Evolutionary conservation across 257 asterid species (phyloP).

Genomic region (Salvia rosmarinus): DNA sequence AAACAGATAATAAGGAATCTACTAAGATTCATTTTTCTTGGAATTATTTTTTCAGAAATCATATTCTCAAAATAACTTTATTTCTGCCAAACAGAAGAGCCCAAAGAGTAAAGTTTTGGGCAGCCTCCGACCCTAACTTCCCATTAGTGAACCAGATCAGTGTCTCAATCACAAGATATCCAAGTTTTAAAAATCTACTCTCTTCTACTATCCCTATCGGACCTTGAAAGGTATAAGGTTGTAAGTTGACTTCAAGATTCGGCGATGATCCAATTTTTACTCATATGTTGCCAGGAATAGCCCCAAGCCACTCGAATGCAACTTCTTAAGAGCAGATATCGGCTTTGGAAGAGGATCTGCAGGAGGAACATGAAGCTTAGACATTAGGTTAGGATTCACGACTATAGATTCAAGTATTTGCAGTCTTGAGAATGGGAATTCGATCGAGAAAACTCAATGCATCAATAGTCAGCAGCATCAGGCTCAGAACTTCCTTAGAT

Average conservation of each 20-base stretch:
- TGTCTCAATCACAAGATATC: constrained; percentile 13
- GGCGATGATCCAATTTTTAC: not conserved
- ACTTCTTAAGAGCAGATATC: constrained; percentile 3
- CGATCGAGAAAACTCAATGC: not conserved
- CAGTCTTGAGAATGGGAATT: not conserved
- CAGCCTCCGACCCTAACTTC: not conserved
- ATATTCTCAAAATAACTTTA: too few species aligned
- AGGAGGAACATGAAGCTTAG: not conserved
- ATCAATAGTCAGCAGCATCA: not conserved
- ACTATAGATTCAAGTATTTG: constrained; percentile 23
- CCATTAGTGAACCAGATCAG: constrained; percentile 16
- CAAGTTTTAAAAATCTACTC: not conserved
- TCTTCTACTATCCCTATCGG: not conserved
- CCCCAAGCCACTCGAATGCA: constrained; percentile 28
- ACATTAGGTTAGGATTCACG: constrained; percentile 13
- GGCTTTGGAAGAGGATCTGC: not conserved
- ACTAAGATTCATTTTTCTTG: too few species aligned
- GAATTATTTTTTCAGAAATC: too few species aligned
- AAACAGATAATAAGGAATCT: too few species aligned
- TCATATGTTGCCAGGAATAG: not conserved
- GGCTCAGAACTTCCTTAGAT: constrained; percentile 2
- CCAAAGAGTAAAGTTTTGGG: not conserved
- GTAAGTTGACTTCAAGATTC: not conserved
- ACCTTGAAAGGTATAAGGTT: constrained; percentile 21
- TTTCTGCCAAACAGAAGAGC: too few species aligned